Evolutionary conservation across 139 green algal species (phyloP).

Genomic region (Tetradesmus lagerheimii): DNA sequence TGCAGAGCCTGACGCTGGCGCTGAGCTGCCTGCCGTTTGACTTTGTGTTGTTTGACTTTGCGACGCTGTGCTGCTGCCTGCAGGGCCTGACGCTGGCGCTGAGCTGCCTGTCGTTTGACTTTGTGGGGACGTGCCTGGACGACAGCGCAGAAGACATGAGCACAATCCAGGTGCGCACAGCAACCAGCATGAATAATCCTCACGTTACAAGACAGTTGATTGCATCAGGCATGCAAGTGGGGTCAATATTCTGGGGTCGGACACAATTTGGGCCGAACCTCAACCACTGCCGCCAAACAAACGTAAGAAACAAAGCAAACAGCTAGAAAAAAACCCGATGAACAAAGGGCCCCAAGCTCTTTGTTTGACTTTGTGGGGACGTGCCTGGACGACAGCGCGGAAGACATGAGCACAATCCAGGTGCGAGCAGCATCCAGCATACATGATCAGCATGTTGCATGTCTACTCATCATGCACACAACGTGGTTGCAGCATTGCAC

Average conservation of each 20-base stretch:
- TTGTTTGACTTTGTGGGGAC: constrained; percentile 99
- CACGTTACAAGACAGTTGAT: too few species aligned
- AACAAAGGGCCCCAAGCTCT: too few species aligned
- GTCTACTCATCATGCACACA: too few species aligned
- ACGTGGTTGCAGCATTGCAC: too few species aligned
- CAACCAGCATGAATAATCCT: too few species aligned
- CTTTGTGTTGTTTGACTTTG: constrained; percentile 54
- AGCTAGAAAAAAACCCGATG: too few species aligned
- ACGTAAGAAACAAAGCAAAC: too few species aligned
- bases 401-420: constrained; percentile 98
- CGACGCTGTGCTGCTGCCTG: neutral
- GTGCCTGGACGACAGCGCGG: constrained; percentile 92
- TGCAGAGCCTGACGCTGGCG: constrained; percentile 81
- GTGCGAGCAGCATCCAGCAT: constrained; percentile 54
- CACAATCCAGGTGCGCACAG: constrained; percentile 90
- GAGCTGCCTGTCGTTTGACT: constrained; percentile 96
- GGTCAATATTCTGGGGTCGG: too few species aligned
- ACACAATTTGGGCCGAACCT: too few species aligned
- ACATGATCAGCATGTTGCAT: too few species aligned
- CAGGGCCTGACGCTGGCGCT: constrained; percentile 87
- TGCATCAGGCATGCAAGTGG: too few species aligned
- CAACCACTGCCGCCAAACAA: too few species aligned
- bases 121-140: constrained; percentile 97
- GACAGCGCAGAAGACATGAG: constrained; percentile 95
- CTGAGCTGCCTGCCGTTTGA: constrained; percentile 96